phyloP scores from a whole-genome alignment of 805 yeast genomes.

The Zygosaccharomyces bisporus region DNA sequence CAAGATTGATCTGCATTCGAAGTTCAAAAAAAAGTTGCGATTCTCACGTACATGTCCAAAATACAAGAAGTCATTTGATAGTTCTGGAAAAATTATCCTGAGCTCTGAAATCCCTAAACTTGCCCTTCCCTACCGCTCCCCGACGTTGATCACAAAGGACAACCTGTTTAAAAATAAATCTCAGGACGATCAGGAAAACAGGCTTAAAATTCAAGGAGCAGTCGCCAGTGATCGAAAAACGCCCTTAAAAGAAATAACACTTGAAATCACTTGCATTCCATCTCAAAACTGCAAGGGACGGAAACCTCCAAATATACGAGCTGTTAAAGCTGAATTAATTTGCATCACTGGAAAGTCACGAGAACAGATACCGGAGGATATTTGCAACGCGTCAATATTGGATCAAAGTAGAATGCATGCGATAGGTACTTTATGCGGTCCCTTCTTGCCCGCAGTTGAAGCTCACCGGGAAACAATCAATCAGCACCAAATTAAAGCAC shows the following conservation, averaged over 20 bases:
- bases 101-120: conserved; percentile 30
- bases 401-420: conserved; percentile 20
- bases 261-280: conserved; percentile 32
- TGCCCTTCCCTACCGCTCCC: conserved; percentile 36
- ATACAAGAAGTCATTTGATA: conserved; percentile 6
- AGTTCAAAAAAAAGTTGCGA: neutral
- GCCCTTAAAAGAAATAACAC: conserved; percentile 23
- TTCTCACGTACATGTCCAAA: neutral
- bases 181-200: conserved; percentile 33
- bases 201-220: conserved; percentile 23
- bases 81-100: conserved; percentile 31
- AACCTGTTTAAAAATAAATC: conserved; percentile 32
- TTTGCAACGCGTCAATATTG: conserved; percentile 21
- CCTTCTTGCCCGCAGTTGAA: neutral
- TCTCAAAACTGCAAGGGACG: conserved; percentile 24
- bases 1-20: neutral
- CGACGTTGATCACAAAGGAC: conserved; percentile 33
- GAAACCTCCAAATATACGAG: conserved; percentile 30
- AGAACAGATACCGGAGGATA: conserved; percentile 36
- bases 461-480: conserved; percentile 7
- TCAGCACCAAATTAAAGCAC: conserved; percentile 2
- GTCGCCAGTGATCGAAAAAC: conserved; percentile 28
- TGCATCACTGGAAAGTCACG: conserved; percentile 35
- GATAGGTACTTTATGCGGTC: conserved; percentile 13
- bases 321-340: conserved; percentile 29